Evolutionary conservation across 768 basidiomycete genomes (phyloP), one percentile per base, ranked within the genome.

Genomic region (Leccinum imitatum): DNA sequence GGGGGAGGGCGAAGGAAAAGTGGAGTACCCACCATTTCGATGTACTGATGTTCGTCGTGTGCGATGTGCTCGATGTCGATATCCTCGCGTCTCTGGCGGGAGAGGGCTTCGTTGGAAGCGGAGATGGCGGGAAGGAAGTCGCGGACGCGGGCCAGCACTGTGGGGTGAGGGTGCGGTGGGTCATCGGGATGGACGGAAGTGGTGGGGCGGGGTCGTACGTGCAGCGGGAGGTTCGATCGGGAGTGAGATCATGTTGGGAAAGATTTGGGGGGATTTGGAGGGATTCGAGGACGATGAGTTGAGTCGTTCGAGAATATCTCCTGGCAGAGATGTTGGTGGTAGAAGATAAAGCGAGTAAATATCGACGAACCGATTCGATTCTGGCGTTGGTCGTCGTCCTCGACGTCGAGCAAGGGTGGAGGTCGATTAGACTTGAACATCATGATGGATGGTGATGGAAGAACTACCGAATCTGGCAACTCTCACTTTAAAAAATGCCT

Each of bases 61-160:
- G 75, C 73, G 23, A 90, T 64, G 58, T 86, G 78, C 70, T 91
- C 90, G 44, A 91, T 89, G 66, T 90, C 84, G n/a, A 90, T 75
- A 64, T 84, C 86, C 17, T 70, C 67, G 1, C 85, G 87, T 59
- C 86, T 79, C 44, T 72, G 69, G 41, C 78, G 75, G 3, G 77
- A 65, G 17, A 90, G 78, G 1, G 79, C 70, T 2, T 77, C 78
- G 64, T 89, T 90, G 3, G 88, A 86, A 13, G 84, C 86, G 51
- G 85, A 82, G 17, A 90, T 75, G 63, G 83, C 76, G 3, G 88
- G 87, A 6, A 91, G 80, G 67, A 91, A 90, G 0, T 83, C 80
- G 68, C 84, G 82, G 4, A 90, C 78, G 17, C 88, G 83, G 10
- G 83, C 78, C 6, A 91, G 75, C 19, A 91, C 89, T 91, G 62